phyloP scores from a whole-genome alignment of 257 asterid species.

The Petunia secreta region DNA sequence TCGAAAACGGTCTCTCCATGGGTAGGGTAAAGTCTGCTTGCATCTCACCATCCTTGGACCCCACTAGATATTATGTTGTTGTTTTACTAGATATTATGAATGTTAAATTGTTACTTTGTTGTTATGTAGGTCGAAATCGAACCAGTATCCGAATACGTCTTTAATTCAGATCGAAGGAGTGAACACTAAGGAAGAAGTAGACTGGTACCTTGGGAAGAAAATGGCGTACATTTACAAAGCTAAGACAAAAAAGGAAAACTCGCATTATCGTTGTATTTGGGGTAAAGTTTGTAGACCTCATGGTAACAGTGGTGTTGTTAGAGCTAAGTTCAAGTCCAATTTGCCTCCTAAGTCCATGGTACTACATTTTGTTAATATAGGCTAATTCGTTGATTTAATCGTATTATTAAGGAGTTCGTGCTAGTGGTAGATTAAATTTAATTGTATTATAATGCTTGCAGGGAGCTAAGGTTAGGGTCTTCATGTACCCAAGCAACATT shows the following conservation, averaged over 20 bases:
- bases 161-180: constrained; percentile 73
- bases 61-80: no score
- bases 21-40: no score
- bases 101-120: neutral
- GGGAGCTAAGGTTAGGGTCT: constrained; percentile 64
- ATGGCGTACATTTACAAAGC: constrained; percentile 75
- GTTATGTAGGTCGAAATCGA: constrained; percentile 59
- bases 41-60: no score
- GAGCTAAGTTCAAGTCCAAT: constrained; percentile 72
- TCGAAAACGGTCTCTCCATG: no score
- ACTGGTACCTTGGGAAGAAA: constrained; percentile 71
- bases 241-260: constrained; percentile 60
- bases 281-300: constrained; percentile 69
- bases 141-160: constrained; percentile 73
- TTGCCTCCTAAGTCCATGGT: constrained; percentile 63
- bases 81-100: no score
- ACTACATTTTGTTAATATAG: neutral
- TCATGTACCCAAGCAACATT: constrained; percentile 70
- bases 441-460: constrained; percentile 27
- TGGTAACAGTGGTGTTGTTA: constrained; percentile 74
- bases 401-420: neutral
- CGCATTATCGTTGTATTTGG: constrained; percentile 72
- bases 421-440: neutral
- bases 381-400: neutral
- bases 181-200: constrained; percentile 69